Base-by-base conservation (phyloP, 148 eudicot species). In the Camellia japonica region DNA sequence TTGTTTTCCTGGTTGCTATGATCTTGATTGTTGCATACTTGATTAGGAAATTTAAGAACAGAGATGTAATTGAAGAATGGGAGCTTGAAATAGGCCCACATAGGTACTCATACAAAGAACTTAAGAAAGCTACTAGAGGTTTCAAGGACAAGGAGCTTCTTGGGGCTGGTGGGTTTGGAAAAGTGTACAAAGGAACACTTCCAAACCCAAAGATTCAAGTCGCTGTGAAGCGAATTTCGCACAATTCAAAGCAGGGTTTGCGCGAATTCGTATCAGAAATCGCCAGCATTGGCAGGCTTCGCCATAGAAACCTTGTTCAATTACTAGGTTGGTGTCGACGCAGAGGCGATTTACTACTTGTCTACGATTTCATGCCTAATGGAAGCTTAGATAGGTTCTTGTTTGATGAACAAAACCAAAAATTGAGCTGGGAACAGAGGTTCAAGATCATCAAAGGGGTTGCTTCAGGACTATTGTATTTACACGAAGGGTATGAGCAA, bases 321-420 rank as follows among this genome's bases (percentile, higher is more conserved):
- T 80, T 89, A 55, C 64, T 83, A 42, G 93, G 93, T 4, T 90
- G 87, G 80, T 87, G 89, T 74, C 81, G 89, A 18, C 73, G 85
- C 13, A 80, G 74, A 79, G 86, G 68, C 2, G 92, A 91, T 72
- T 76, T 91, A 13, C 72, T 89, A 44, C 78, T 91, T 62, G 90
- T 91, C 42, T 91, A 91, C 67, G 92, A 91, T 51, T 91, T 69
- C 76, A 89, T 91, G 90, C 90, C 90, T 16, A 91, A 91, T 77
- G 92, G 92, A 62, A 91, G 92, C 81, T 81, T 91, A 7, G 92
- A 91, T 54, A 87, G 76, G 64, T 85, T 64, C 65, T 65, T 91
- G 41, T 89, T 81, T 23, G 79, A 79, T 63, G 46, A 80, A 20
- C 74, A 84, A 0, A 49, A 78, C 5, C 5, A 49, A 23, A 70